A percentile compares a stretch with the other conserved stretches of the same genome.
Evolutionary conservation across 176 grass and related monocot species (phyloP).

Genomic region (Zoysia pacifica): DNA sequence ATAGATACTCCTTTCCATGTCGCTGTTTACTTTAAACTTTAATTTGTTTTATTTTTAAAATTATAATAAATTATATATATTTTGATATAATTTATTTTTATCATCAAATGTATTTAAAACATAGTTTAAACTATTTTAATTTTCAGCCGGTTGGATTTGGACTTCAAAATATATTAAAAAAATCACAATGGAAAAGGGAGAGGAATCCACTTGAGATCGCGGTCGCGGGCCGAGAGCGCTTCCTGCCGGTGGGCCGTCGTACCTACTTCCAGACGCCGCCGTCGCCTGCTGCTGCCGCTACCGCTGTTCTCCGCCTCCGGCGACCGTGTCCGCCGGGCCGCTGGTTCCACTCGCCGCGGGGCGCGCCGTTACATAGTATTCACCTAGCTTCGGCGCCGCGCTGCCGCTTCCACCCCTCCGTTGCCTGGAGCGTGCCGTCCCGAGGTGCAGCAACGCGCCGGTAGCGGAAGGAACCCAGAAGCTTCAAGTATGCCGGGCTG

Average conservation of each 20-base stretch:
- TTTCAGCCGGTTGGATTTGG: too few species aligned
- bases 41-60: too few species aligned
- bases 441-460: neutral
- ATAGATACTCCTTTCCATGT: too few species aligned
- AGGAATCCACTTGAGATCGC: too few species aligned
- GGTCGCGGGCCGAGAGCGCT: too few species aligned
- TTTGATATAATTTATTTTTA: too few species aligned
- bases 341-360: neutral
- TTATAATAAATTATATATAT: too few species aligned
- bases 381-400: neutral
- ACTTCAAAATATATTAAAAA: too few species aligned
- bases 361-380: neutral
- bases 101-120: too few species aligned
- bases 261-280: neutral
- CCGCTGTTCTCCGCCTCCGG: constrained; percentile 14
- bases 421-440: neutral
- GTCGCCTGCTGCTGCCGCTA: neutral
- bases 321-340: neutral
- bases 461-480: constrained; percentile 4
- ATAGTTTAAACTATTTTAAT: too few species aligned
- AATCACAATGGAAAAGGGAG: too few species aligned
- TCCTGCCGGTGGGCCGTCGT: neutral
- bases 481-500: constrained; percentile 35
- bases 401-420: neutral
- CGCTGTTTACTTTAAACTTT: too few species aligned